A percentile compares a stretch with the other conserved stretches of the same genome.
These are phyloP conservation scores for Mortierella alpina DNA, from an alignment of 192 early-diverging fungal genomes.

Conservation along the genomic window DNA sequence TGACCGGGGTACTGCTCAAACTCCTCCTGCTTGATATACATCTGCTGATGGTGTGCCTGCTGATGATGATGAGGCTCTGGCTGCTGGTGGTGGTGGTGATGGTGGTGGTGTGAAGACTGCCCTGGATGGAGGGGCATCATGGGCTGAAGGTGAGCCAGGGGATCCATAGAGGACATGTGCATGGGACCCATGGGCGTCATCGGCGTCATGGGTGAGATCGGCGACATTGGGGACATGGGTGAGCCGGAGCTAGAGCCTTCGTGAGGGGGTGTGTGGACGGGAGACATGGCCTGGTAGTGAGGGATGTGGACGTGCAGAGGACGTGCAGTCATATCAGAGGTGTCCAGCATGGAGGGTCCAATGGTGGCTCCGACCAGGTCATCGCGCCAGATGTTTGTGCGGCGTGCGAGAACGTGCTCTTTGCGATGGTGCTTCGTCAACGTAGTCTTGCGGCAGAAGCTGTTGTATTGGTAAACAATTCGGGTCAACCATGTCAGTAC, in stretches of 20 bases:
- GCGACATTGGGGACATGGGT: conserved; percentile 39
- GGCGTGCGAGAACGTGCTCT: conserved; percentile 43
- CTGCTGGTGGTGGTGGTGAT: conserved; percentile 12
- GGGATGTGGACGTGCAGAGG: conserved; percentile 47
- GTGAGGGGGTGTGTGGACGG: conserved; percentile 45
- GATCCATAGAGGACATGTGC: conserved; percentile 22
- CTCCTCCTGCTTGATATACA: conserved; percentile 13
- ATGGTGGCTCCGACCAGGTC: conserved; percentile 3
- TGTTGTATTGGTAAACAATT: conserved; percentile 1
- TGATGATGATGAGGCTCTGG: conserved; percentile 11
- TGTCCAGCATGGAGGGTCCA: conserved; percentile 10
- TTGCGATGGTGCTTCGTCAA: conserved; percentile 63
- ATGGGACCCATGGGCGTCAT: conserved; percentile 38
- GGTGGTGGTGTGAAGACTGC: background rate
- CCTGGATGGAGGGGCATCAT: conserved; percentile 23
- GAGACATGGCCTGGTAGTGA: conserved; percentile 30
- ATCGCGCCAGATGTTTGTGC: conserved; percentile 37
- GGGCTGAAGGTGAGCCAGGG: conserved; percentile 24
- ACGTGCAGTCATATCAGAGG: background rate
- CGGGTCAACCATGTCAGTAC: background rate
- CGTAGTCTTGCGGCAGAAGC: conserved; percentile 66
- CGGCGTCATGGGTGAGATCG: conserved; percentile 41
- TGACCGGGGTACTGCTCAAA: conserved; percentile 13
- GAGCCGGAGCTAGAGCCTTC: conserved; percentile 13
- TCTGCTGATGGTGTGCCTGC: conserved; percentile 8